Base-by-base conservation (phyloP, 2,329 filamentous ascomycete species). In the Calonectria hongkongensis region DNA sequence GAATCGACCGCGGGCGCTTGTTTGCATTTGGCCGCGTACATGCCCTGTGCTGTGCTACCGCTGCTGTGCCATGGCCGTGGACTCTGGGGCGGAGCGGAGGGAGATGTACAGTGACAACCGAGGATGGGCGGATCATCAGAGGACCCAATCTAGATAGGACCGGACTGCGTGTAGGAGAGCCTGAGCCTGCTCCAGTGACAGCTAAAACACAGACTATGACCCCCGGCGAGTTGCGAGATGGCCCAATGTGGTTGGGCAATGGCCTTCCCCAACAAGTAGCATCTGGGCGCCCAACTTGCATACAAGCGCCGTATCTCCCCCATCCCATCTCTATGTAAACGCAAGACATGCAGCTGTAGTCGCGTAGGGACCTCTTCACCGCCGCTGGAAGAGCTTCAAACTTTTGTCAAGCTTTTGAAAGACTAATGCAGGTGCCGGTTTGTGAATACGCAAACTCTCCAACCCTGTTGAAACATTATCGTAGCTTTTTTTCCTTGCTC, bases 161-260 rank as follows among this genome's bases (percentile, higher is more conserved):
- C 18, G 56, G 30, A 21, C 48, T 62, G 41, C 51, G 64, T n/a
- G 21, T 21, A 21, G 21, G 21, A 21, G 21, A 21, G 21, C 21
- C 21, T 21, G 21, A 21, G 21, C 21, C 21, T 21, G 43, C 43
- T 45, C 43, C 43, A 66, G 71, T 71, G 74, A 58, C 33, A 39
- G 69, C 66, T 71, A 69, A 50, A 63, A 78, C 70, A 74, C 71
- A 73, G 76, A 76, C 74, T 74, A 74, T 70, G 45, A 15, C 28
- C 48, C 51, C 51, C 76, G 62, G 74, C 64, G 62, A 74, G 62
- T 62, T 74, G 71, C 63, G 56, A 60, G 63, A 67, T 58, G 33
- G 60, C 33, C 41, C 50, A n/a, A 25, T 33, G 8, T 71, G 71
- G 73, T 75, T 75, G 73, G 73, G 48, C 68, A 73, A 66, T 39